Conservation (phyloP, 371 early-diverging fungal genomes). For the Nematocida ironsii region DNA sequence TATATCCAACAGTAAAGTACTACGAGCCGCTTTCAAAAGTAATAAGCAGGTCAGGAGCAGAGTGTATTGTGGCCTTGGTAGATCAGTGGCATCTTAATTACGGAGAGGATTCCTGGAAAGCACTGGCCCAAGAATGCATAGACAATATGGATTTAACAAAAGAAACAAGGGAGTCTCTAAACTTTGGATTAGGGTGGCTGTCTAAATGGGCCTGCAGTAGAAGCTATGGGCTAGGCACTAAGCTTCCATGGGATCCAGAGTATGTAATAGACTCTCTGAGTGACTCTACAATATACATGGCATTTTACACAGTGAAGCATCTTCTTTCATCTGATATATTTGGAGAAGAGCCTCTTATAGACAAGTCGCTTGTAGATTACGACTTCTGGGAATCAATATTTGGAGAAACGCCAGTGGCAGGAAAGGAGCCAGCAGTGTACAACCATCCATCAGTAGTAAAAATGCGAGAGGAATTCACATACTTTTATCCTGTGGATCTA, state of each 20-base stretch:
- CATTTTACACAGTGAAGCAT: slow-evolving; percentile 95
- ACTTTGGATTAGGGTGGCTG: slow-evolving; percentile 86
- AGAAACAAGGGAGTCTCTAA: slow-evolving; percentile 84
- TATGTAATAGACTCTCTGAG: slow-evolving; percentile 95
- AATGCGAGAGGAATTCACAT: slow-evolving; percentile 74
- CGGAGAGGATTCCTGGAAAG: slow-evolving; percentile 85
- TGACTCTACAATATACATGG: slow-evolving; percentile 99
- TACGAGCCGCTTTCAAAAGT: slow-evolving; percentile 91
- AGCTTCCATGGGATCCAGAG: slow-evolving; percentile 89
- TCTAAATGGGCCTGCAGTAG: slow-evolving; percentile 97
- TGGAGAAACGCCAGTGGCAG: slow-evolving; percentile 61
- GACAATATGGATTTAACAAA: slow-evolving; percentile 78
- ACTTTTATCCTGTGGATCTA: slow-evolving; percentile 96
- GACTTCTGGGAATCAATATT: slow-evolving; percentile 90
- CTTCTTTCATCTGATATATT: slow-evolving; percentile 77
- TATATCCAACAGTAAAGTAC: slow-evolving; percentile 59
- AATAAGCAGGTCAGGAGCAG: slow-evolving; percentile 90
- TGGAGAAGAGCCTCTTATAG: slow-evolving; percentile 78
- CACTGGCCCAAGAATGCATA: slow-evolving; percentile 73
- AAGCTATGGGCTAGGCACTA: slow-evolving; percentile 90
- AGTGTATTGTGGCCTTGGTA: slow-evolving; percentile 91
- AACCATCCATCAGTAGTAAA: background rate
- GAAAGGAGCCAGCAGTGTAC: slow-evolving; percentile 69
- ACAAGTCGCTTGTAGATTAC: slow-evolving; percentile 80
- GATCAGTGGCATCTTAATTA: slow-evolving; percentile 99